These are phyloP conservation scores for Sclerotinia borealis DNA, from an alignment of 2,329 filamentous ascomycete species.

Conservation along the genomic window DNA sequence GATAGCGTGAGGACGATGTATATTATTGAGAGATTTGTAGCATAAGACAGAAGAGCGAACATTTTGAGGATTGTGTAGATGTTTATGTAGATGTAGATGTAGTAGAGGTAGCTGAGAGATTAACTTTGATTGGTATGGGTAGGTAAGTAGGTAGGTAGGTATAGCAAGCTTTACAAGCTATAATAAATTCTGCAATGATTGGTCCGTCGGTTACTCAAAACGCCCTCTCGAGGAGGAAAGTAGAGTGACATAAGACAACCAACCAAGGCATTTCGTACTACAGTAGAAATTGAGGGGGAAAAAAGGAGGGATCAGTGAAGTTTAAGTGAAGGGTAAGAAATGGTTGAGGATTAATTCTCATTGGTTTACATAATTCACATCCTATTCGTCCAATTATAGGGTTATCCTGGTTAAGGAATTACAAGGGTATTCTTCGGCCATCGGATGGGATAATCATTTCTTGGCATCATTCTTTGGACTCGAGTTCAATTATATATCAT, in stretches of 20 bases:
- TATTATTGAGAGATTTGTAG: constrained; percentile 43
- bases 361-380: not conserved
- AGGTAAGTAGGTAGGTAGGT: too few species aligned
- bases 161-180: not conserved
- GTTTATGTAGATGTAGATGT: too few species aligned
- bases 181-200: not conserved
- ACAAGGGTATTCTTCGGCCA: not conserved
- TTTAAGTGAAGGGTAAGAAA: not conserved
- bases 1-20: constrained; percentile 46
- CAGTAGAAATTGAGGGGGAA: constrained; percentile 10
- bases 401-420: not conserved
- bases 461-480: too few species aligned
- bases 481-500: too few species aligned
- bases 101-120: not conserved
- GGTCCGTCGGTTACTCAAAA: not conserved
- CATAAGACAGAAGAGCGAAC: constrained; percentile 31
- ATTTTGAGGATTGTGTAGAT: constrained; percentile 14
- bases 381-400: not conserved
- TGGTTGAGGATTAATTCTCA: constrained; percentile 10
- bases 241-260: constrained; percentile 20
- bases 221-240: constrained; percentile 30
- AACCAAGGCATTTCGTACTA: not conserved
- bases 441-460: not conserved
- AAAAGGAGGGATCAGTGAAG: not conserved
- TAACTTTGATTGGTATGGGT: not conserved